Evolutionary conservation across 148 eudicot species (phyloP).

Genomic region (Vaccinium macrocarpon): DNA sequence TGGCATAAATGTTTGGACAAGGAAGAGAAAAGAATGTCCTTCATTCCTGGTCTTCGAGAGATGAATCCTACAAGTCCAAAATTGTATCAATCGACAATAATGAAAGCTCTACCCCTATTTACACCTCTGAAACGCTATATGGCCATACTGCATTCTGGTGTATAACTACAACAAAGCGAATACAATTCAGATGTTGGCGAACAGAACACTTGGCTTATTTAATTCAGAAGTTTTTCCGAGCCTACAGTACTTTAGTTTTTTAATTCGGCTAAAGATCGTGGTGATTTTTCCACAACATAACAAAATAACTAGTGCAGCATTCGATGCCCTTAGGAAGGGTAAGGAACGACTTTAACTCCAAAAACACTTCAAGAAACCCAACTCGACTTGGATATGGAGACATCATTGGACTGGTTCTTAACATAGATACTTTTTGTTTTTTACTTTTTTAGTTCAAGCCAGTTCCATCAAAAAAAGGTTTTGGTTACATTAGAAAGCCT

Average conservation of each 20-base stretch:
- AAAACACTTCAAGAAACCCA: neutral
- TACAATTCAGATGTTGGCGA: neutral
- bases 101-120: neutral
- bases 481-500: neutral
- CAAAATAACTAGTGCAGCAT: neutral
- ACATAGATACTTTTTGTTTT: neutral
- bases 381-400: neutral
- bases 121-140: neutral
- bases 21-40: neutral
- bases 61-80: neutral
- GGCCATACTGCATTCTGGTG: neutral
- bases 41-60: neutral
- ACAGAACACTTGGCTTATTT: too few species aligned
- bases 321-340: neutral
- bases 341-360: neutral
- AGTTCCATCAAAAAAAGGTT: neutral
- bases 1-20: neutral
- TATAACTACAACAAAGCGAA: neutral
- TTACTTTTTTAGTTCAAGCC: neutral
- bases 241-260: too few species aligned
- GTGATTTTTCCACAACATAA: neutral
- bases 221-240: too few species aligned
- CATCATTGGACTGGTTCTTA: neutral
- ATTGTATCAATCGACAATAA: neutral
- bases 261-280: too few species aligned